Base-by-base conservation (phyloP, 768 basidiomycete genomes). In the Leccinum variicolor region DNA sequence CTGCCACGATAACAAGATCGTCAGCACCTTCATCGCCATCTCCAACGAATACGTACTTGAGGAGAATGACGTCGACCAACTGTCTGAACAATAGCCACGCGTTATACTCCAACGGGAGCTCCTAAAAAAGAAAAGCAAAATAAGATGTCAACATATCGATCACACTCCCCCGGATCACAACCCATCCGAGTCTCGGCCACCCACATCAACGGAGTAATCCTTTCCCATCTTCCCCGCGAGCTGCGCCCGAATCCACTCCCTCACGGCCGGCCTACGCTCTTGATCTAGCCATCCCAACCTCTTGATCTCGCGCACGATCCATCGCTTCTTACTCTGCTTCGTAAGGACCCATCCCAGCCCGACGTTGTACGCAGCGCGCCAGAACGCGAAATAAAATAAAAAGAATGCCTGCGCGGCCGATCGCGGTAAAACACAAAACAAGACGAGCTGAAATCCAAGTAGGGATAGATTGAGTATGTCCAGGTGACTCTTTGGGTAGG, bases 41-140 rank as follows among this genome's bases (percentile, higher is more conserved):
- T 21, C 8, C 39, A 53, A 9, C 23, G 9, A 26, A 25, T 17
- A 81, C 86, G 53, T 62, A 97, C 94, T 98, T 98, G 68, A 98
- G 82, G 43, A 99, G 81, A 66, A 98, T 98, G 26, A 97, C 84
- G 73, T 98, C 96, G 21, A 98, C 96, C n/a, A 85, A 77, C 72
- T 97, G 94, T 50, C 96, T 86, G 73, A 98, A 99, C 57, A 98
- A 80, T 31, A 99, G 79, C 97, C 97, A 99, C 0, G 91, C 84
- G 65, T 98, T 98, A 74, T 96, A 98, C 72, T 98, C 95, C 41
- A 93, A 69, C 0, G 95, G 95, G 15, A 96, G 81, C 51, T 90
- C 86, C 92, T 95, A 54, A 17, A 53, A 13, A 23, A 41, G 1
- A 19, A 23, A 31, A 65, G 50, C 51, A 53, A 29, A 29, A 4